A percentile compares a stretch with the other conserved stretches of the same genome.
These are phyloP conservation scores for Myxozyma udenii DNA, from an alignment of 805 yeast genomes.

Conservation along the genomic window DNA sequence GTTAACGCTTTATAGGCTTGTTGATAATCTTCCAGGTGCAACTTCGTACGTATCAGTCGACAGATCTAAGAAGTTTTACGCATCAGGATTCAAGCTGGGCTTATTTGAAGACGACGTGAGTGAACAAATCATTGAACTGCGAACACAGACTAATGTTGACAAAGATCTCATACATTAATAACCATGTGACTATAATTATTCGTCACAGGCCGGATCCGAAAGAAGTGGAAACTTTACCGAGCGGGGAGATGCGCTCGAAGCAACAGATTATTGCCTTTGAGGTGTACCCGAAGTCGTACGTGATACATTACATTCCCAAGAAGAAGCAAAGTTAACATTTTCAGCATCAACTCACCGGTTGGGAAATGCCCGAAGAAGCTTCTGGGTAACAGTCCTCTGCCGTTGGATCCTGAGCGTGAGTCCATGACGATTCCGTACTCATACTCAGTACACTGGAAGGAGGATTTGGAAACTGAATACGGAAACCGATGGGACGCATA, in stretches of 20 bases:
- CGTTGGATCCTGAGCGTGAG: constrained; percentile 46
- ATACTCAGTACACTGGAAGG: constrained; percentile 85
- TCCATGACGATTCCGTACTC: constrained; percentile 61
- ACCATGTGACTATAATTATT: constrained; percentile 77
- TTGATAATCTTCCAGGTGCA: constrained; percentile 85
- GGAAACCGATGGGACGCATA: constrained; percentile 71
- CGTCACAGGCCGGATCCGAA: constrained; percentile 52
- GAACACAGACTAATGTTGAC: neutral
- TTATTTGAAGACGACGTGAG: constrained; percentile 50
- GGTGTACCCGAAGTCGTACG: constrained; percentile 75
- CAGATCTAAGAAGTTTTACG: constrained; percentile 64
- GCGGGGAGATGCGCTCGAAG: constrained; percentile 26
- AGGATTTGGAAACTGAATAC: constrained; percentile 65
- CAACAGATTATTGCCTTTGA: constrained; percentile 76
- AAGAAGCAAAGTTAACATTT: neutral
- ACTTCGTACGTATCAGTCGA: constrained; percentile 68
- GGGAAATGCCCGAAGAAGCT: constrained; percentile 68
- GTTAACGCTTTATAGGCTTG: constrained; percentile 33
- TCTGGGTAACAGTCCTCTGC: constrained; percentile 42
- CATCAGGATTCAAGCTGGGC: constrained; percentile 85
- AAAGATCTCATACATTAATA: constrained; percentile 56
- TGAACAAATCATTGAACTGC: constrained; percentile 19
- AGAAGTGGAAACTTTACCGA: neutral
- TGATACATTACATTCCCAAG: constrained; percentile 40
- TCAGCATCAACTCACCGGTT: constrained; percentile 28